Percentiles rank a stretch among this genome's conserved stretches.
Conservation (phyloP, 2,329 filamentous ascomycete genomes). For the Allantophomopsis cytisporea region DNA sequence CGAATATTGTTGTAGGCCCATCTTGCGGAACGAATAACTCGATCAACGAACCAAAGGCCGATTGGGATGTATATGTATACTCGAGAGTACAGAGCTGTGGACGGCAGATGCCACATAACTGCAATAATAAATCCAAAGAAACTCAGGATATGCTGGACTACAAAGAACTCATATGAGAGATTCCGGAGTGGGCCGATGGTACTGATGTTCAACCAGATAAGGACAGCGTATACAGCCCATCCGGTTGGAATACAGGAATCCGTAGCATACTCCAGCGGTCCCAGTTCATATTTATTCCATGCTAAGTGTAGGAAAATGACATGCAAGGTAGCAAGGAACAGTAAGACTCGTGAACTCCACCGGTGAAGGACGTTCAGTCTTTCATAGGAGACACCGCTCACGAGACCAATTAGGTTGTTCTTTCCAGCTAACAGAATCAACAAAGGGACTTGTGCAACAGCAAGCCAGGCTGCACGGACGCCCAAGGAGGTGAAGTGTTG, state of each 20-base stretch:
- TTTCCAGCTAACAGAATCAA: slow-evolving; percentile 49
- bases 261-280: slow-evolving; percentile 11
- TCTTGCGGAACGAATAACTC: slow-evolving; percentile 12
- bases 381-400: slow-evolving; percentile 53
- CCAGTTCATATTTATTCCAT: slow-evolving; percentile 12
- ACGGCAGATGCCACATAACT: slow-evolving; percentile 19
- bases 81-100: slow-evolving; percentile 16
- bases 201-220: slow-evolving; percentile 52
- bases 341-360: slow-evolving; percentile 55
- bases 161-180: slow-evolving; percentile 55
- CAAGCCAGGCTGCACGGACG: slow-evolving; percentile 54
- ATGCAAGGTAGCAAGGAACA: slow-evolving; percentile 40
- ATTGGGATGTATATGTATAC: slow-evolving; percentile 15
- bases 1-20: slow-evolving; percentile 19
- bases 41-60: slow-evolving; percentile 10
- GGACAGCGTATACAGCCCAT: slow-evolving; percentile 48
- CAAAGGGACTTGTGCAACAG: slow-evolving; percentile 48
- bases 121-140: slow-evolving; percentile 22
- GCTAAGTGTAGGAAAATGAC: slow-evolving; percentile 10
- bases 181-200: slow-evolving; percentile 50
- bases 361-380: slow-evolving; percentile 61
- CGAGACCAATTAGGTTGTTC: slow-evolving; percentile 40
- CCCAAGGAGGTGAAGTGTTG: slow-evolving; percentile 22
- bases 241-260: slow-evolving; percentile 27
- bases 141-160: slow-evolving; percentile 51